These are phyloP conservation scores for Rhizoclosmatium sp. DNA, from an alignment of 192 early-diverging fungal genomes.

Conservation along the genomic window DNA sequence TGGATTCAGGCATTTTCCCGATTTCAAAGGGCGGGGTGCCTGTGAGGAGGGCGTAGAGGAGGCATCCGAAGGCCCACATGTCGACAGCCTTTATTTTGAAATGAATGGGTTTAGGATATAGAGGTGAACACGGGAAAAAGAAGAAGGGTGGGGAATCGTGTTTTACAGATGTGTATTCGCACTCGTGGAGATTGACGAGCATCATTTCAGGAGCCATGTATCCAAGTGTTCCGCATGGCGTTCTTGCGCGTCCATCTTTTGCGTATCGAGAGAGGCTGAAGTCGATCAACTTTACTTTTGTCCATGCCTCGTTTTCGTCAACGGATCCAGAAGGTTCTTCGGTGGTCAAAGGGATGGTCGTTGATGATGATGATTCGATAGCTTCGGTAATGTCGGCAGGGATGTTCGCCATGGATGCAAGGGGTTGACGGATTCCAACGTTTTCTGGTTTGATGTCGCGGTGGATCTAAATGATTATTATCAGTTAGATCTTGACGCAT, in stretches of 20 bases:
- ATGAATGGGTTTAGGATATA: conserved; percentile 71
- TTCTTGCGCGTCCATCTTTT: conserved; percentile 62
- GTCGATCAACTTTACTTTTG: conserved; percentile 20
- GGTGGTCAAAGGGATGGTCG: conserved; percentile 5
- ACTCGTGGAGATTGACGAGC: conserved; percentile 44
- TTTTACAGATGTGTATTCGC: conserved; percentile 22
- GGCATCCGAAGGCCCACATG: conserved; percentile 78
- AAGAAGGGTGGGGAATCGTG: background rate
- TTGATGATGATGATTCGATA: too few relatives aligned
- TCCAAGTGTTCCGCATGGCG: conserved; percentile 87
- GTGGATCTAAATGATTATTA: conserved; percentile 16
- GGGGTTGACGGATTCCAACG: conserved; percentile 68
- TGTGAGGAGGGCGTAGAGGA: conserved; percentile 58
- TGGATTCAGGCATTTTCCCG: conserved; percentile 53
- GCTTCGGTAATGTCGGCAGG: too few relatives aligned
- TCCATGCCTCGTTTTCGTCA: background rate
- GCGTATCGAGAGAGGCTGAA: conserved; percentile 21
- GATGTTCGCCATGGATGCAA: background rate
- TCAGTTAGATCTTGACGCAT: background rate
- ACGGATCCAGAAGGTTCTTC: background rate
- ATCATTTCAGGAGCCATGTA: conserved; percentile 95
- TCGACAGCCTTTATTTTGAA: conserved; percentile 69
- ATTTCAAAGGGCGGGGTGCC: conserved; percentile 63
- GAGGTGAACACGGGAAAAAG: conserved; percentile 34
- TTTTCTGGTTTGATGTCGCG: conserved; percentile 97